Conservation (phyloP, 176 grass and related monocot species). For the Carex scoparia region DNA sequence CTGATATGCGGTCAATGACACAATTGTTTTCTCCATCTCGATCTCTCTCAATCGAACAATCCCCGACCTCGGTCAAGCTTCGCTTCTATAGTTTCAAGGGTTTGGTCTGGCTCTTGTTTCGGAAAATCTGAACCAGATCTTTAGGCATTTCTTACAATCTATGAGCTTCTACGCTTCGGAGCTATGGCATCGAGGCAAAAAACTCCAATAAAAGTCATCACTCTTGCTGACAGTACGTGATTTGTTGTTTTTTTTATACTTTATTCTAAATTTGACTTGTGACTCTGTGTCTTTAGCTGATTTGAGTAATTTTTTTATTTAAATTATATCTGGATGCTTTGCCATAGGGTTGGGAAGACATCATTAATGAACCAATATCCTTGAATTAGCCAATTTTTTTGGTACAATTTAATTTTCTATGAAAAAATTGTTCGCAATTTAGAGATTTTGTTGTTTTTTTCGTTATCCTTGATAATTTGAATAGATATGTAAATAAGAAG, state of each 20-base stretch:
- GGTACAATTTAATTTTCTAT: background rate
- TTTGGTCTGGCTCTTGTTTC: background rate
- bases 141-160: background rate
- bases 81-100: background rate
- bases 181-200: constrained; percentile 70
- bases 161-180: constrained; percentile 27
- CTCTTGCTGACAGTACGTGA: constrained; percentile 27
- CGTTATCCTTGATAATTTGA: constrained; percentile 42
- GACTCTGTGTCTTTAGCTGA: background rate
- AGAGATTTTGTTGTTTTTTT: constrained; percentile 5
- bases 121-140: background rate
- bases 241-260: background rate
- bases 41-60: too few species aligned
- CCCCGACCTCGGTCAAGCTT: constrained; percentile 8
- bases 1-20: too few species aligned
- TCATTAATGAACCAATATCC: constrained; percentile 99
- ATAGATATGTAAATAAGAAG: constrained; percentile 92
- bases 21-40: too few species aligned
- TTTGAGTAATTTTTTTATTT: constrained; percentile 16
- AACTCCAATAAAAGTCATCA: constrained; percentile 62
- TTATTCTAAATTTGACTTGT: background rate
- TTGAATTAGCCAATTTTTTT: constrained; percentile 24
- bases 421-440: background rate
- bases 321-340: background rate
- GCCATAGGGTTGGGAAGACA: constrained; percentile 84